Evolutionary conservation across 2,329 filamentous ascomycete genomes (phyloP).

Genomic region (Akanthomyces lecanii): DNA sequence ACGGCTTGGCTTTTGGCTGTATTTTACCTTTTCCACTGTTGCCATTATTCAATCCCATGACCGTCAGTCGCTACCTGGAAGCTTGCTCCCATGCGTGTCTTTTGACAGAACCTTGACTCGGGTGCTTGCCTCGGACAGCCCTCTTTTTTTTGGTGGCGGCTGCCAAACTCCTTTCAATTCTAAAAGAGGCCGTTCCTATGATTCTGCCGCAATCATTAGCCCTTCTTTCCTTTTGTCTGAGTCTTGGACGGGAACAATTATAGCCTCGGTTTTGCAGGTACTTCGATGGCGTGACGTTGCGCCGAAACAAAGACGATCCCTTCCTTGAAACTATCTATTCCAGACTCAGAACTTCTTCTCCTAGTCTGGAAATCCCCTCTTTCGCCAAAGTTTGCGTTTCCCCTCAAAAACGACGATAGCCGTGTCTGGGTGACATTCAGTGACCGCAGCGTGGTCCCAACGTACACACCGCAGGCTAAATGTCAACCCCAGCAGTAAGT

Average conservation of each 20-base stretch:
- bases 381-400: not conserved
- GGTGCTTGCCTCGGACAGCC: not conserved
- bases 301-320: not conserved
- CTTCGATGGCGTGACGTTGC: constrained; percentile 9
- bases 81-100: constrained; percentile 1
- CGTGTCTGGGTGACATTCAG: not conserved
- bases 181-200: constrained; percentile 9
- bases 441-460: not conserved
- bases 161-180: not conserved
- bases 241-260: constrained; percentile 6
- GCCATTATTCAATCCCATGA: not conserved
- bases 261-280: not conserved
- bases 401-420: not conserved
- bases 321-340: not conserved
- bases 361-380: not conserved
- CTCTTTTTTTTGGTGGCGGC: constrained; percentile 9
- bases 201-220: not conserved
- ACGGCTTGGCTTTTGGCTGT: not conserved
- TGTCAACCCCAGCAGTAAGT: constrained; percentile 31
- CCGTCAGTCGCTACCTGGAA: not conserved
- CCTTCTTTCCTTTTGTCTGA: constrained; percentile 10
- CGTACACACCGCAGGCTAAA: constrained; percentile 25
- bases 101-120: constrained; percentile 15
- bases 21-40: not conserved
- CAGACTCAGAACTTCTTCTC: not conserved